A percentile compares a stretch with the other conserved stretches of the same genome.
phyloP scores from a whole-genome alignment of 176 grass and related monocot genomes.

The Lolium rigidum region DNA sequence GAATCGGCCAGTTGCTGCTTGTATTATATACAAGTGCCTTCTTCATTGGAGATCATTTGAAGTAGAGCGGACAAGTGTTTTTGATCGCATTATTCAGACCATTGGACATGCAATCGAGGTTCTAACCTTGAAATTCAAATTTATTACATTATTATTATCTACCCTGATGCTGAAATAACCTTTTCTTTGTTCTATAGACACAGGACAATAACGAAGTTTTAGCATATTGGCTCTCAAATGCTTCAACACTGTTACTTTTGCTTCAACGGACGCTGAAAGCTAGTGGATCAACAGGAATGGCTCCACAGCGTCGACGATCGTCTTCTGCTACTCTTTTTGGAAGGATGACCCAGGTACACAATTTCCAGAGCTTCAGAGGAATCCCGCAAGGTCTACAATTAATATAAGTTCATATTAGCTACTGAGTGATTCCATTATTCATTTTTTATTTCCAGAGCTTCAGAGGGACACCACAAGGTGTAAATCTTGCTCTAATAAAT shows the following conservation, averaged over 20 bases:
- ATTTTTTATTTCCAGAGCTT: conserved; percentile 75
- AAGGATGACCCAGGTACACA: conserved; percentile 89
- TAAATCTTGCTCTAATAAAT: conserved; percentile 85
- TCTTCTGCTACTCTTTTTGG: conserved; percentile 98
- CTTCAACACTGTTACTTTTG: conserved; percentile 83
- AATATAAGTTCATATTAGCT: not conserved
- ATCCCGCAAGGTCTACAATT: no score
- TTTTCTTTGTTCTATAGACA: conserved; percentile 70
- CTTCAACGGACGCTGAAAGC: conserved; percentile 96
- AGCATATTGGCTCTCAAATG: conserved; percentile 99
- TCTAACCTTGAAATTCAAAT: conserved; percentile 38
- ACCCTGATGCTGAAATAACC: conserved; percentile 31
- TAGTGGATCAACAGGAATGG: conserved; percentile 90
- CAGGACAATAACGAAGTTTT: conserved; percentile 96
- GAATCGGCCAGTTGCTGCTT: conserved; percentile 83
- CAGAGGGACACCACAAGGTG: conserved; percentile 90
- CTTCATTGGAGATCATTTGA: conserved; percentile 99
- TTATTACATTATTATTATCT: conserved; percentile 33
- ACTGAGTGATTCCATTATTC: conserved; percentile 29
- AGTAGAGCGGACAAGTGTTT: conserved; percentile 99
- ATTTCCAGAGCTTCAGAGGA: not conserved
- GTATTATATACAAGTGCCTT: conserved; percentile 99
- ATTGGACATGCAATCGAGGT: conserved; percentile 99
- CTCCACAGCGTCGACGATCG: conserved; percentile 85
- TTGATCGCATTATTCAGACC: conserved; percentile 99